These are phyloP conservation scores for Globisporangium canariense DNA, from an alignment of 352 stramenopile genomes.

Conservation along the genomic window DNA sequence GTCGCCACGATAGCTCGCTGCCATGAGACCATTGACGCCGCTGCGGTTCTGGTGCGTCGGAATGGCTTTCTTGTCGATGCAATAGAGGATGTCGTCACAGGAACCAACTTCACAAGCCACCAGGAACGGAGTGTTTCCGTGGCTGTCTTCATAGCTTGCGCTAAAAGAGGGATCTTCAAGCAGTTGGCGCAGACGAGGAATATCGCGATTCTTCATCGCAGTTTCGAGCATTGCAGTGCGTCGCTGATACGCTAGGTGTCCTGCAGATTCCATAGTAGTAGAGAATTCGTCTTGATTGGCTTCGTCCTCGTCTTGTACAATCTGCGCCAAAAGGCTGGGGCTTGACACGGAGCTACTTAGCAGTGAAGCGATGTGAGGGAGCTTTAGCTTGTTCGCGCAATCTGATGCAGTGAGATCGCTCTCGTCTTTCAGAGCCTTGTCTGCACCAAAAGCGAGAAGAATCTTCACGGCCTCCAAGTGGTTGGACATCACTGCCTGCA, in stretches of 20 bases:
- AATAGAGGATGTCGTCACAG: constrained; percentile 31
- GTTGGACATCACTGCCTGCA: constrained; percentile 42
- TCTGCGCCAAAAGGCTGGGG: constrained; percentile 24
- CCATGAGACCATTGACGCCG: constrained; percentile 44
- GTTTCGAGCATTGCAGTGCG: constrained; percentile 31
- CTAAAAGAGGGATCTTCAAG: constrained; percentile 30
- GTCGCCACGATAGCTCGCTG: constrained; percentile 41
- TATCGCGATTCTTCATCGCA: constrained; percentile 29
- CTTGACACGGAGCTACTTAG: constrained; percentile 26
- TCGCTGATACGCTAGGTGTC: constrained; percentile 12
- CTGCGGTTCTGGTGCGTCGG: constrained; percentile 43
- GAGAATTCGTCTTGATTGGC: constrained; percentile 12
- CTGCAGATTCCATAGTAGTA: background rate
- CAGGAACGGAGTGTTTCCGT: constrained; percentile 46
- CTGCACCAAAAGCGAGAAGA: constrained; percentile 39
- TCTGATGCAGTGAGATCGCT: constrained; percentile 30
- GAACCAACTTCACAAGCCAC: constrained; percentile 26
- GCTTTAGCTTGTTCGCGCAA: constrained; percentile 28
- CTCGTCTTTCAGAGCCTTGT: constrained; percentile 24
- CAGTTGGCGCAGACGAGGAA: constrained; percentile 32
- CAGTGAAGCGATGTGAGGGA: constrained; percentile 25
- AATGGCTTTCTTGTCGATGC: constrained; percentile 36
- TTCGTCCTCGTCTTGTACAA: constrained; percentile 39
- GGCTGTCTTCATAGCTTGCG: constrained; percentile 44
- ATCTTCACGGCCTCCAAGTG: constrained; percentile 35